Conservation (phyloP, 495 filamentous ascomycete species). For the Penicillium fimorum region DNA sequence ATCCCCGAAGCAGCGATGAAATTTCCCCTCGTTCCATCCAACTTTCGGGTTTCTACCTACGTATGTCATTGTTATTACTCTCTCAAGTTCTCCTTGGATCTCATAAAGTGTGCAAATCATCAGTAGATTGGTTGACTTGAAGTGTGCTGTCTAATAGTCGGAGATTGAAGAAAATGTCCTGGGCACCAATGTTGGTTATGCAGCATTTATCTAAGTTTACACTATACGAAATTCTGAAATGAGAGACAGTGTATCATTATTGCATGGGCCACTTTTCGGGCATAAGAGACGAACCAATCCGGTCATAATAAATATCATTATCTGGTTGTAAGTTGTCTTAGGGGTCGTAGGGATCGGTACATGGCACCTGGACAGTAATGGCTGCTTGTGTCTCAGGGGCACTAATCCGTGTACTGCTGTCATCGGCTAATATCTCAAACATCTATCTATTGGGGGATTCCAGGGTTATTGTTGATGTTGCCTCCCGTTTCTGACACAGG, state of each 20-base stretch:
- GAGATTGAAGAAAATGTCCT: not conserved
- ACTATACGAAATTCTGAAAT: not conserved
- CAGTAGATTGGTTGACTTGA: not conserved
- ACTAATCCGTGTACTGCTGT: too few species aligned
- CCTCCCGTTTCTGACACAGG: too few species aligned
- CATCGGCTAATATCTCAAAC: too few species aligned
- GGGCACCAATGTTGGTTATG: not conserved
- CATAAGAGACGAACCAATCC: not conserved
- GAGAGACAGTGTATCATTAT: not conserved
- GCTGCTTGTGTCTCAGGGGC: too few species aligned
- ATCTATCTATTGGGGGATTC: too few species aligned
- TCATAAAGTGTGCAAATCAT: not conserved
- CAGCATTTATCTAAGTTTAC: not conserved
- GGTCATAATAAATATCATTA: not conserved
- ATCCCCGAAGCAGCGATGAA: conserved; percentile 47
- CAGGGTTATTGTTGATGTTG: too few species aligned
- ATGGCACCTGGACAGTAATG: too few species aligned
- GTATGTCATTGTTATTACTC: conserved; percentile 30
- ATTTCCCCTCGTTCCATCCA: conserved; percentile 41
- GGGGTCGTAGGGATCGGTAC: too few species aligned
- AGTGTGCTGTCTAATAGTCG: not conserved
- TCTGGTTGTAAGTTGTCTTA: not conserved
- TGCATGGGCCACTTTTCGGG: not conserved
- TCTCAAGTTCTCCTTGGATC: conserved; percentile 10
- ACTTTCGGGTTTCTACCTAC: conserved; percentile 14